A percentile compares a stretch with the other conserved stretches of the same genome.
Conservation (phyloP, 1,284 basidiomycete genomes). For the Boletus putidus region DNA sequence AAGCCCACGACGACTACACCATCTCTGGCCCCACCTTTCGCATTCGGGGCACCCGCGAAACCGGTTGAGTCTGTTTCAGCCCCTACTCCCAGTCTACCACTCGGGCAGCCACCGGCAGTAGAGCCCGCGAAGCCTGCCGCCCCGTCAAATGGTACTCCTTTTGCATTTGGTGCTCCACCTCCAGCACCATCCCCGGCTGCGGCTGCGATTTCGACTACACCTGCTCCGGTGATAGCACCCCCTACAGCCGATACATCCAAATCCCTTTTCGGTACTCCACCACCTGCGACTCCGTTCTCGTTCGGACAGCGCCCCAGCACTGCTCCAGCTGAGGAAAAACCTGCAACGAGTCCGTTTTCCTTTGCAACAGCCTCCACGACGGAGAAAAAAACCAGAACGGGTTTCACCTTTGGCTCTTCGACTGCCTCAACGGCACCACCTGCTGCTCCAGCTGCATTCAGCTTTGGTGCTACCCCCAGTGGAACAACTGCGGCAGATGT, state of each 20-base stretch:
- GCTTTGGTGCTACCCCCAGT: constrained; percentile 32
- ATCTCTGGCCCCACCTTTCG: constrained; percentile 19
- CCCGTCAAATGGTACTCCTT: constrained; percentile 10
- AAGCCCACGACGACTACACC: constrained; percentile 4
- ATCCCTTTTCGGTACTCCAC: constrained; percentile 30
- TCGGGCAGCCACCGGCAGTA: constrained; percentile 9
- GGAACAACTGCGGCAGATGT: constrained; percentile 35
- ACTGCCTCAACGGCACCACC: constrained; percentile 27
- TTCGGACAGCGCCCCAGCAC: constrained; percentile 31
- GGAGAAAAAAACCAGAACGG: constrained; percentile 31
- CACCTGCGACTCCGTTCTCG: constrained; percentile 30
- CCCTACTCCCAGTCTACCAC: constrained; percentile 1
- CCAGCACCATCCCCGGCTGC: background rate
- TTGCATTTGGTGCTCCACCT: constrained; percentile 25
- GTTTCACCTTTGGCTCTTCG: constrained; percentile 38
- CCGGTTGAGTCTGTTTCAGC: constrained; percentile 16
- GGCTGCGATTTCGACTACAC: background rate
- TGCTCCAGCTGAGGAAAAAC: constrained; percentile 27
- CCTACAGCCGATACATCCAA: constrained; percentile 27
- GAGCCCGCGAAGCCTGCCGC: constrained; percentile 14
- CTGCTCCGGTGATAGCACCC: constrained; percentile 3
- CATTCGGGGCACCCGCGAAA: constrained; percentile 28
- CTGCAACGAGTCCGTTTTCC: constrained; percentile 30
- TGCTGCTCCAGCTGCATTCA: constrained; percentile 34
- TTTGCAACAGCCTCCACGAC: constrained; percentile 29